These are phyloP conservation scores for Fusarium aywerte DNA, from an alignment of 2,329 filamentous ascomycete genomes.

Conservation along the genomic window DNA sequence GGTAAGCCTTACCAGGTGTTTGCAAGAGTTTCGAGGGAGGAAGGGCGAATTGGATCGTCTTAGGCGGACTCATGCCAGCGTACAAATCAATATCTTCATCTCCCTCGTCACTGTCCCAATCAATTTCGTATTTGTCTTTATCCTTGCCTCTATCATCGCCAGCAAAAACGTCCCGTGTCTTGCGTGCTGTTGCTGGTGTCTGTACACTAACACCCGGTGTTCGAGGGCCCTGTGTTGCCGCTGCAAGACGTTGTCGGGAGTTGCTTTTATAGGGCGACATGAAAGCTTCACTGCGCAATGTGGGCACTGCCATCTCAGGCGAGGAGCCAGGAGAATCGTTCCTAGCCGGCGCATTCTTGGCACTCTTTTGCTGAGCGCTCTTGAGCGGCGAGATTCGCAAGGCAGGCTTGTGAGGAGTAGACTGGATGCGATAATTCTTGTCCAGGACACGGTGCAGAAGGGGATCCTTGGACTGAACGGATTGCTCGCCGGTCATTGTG, in stretches of 20 bases:
- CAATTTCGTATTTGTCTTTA: slow-evolving; percentile 64
- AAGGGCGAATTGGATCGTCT: slow-evolving; percentile 88
- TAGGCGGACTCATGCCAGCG: slow-evolving; percentile 86
- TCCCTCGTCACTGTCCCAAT: slow-evolving; percentile 81
- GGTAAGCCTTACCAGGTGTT: slow-evolving; percentile 72
- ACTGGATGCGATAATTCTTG: slow-evolving; percentile 93
- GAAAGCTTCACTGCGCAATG: slow-evolving; percentile 87
- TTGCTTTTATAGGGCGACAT: slow-evolving; percentile 73
- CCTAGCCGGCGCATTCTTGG: slow-evolving; percentile 57
- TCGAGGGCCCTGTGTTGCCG: slow-evolving; percentile 62
- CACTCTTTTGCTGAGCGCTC: slow-evolving; percentile 50
- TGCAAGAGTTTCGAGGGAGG: slow-evolving; percentile 81
- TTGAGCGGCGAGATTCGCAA: slow-evolving; percentile 60
- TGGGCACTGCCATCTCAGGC: slow-evolving; percentile 82
- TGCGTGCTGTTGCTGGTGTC: slow-evolving; percentile 69
- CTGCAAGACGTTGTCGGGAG: slow-evolving; percentile 55
- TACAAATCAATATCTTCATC: slow-evolving; percentile 71
- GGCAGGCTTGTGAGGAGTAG: slow-evolving; percentile 78
- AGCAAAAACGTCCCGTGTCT: slow-evolving; percentile 62
- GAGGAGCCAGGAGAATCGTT: slow-evolving; percentile 73
- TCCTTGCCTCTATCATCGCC: slow-evolving; percentile 43
- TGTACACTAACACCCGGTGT: slow-evolving; percentile 89
- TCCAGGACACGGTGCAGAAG: slow-evolving; percentile 92
- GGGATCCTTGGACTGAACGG: slow-evolving; percentile 69
- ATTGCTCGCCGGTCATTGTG: slow-evolving; percentile 49